Conservation (phyloP, 305 asterid genomes). For the Fraxinus baroniana region DNA sequence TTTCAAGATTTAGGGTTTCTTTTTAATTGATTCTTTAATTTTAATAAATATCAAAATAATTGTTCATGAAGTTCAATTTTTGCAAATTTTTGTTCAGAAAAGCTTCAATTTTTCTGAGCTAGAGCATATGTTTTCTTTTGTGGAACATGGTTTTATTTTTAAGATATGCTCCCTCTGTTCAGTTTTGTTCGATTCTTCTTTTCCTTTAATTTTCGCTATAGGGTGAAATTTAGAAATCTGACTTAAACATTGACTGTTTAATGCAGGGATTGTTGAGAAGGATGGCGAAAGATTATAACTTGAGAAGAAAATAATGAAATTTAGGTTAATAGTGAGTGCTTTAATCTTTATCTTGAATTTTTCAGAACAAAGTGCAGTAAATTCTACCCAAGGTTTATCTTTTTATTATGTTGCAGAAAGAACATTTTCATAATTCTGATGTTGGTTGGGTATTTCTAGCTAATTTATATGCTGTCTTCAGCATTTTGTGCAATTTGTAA, state of each 20-base stretch:
- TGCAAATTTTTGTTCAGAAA: not conserved
- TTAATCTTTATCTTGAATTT: not conserved
- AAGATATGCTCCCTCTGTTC: not conserved
- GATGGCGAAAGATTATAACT: not conserved
- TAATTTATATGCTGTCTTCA: not conserved
- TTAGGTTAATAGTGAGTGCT: not conserved
- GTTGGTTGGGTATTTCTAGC: not conserved
- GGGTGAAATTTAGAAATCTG: not conserved
- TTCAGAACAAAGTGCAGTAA: not conserved
- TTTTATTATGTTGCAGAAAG: not conserved
- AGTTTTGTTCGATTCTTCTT: not conserved
- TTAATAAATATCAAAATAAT: not conserved
- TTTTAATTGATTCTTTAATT: not conserved
- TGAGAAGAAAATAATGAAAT: not conserved
- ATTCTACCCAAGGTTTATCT: not conserved
- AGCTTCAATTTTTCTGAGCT: not conserved
- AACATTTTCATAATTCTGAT: not conserved
- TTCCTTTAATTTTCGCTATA: not conserved
- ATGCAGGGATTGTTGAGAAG: constrained; percentile 14
- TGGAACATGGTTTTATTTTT: constrained; percentile 13
- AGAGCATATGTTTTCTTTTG: not conserved
- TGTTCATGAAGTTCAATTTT: not conserved
- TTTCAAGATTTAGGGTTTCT: constrained; percentile 37
- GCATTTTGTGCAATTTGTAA: not conserved
- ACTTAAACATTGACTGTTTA: not conserved